A percentile compares a stretch with the other conserved stretches of the same genome.
Conservation (phyloP, 495 filamentous ascomycete genomes). For the Penicillium odoratum region DNA sequence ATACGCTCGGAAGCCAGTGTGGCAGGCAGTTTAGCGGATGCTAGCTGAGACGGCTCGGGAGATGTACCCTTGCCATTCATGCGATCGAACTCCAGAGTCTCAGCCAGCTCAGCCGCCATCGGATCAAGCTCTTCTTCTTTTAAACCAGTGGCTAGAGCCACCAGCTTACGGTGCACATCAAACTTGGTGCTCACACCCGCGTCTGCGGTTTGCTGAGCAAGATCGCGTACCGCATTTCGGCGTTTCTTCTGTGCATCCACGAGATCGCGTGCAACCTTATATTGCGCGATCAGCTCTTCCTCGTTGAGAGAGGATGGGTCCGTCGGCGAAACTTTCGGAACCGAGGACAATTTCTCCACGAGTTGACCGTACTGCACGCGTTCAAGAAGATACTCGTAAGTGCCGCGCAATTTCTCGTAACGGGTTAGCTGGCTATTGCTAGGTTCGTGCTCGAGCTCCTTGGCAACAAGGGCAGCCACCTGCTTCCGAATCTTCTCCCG, state of each 20-base stretch:
- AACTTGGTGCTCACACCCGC: constrained; percentile 53
- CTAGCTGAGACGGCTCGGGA: constrained; percentile 30
- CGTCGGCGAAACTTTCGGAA: constrained; percentile 9
- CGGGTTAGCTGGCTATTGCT: constrained; percentile 32
- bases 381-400: constrained; percentile 47
- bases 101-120: constrained; percentile 48
- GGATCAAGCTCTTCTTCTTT: constrained; percentile 52
- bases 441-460: constrained; percentile 33
- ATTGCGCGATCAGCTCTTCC: constrained; percentile 31
- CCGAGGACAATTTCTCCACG: constrained; percentile 21
- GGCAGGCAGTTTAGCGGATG: constrained; percentile 24
- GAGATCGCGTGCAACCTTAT: constrained; percentile 39
- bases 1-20: constrained; percentile 31
- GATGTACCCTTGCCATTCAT: constrained; percentile 41
- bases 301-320: constrained; percentile 23
- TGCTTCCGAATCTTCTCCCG: constrained; percentile 44
- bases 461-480: constrained; percentile 28
- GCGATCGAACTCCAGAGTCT: constrained; percentile 49
- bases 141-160: constrained; percentile 50
- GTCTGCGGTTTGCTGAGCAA: constrained; percentile 49
- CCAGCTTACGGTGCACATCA: constrained; percentile 53
- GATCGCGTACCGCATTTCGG: constrained; percentile 41
- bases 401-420: constrained; percentile 37
- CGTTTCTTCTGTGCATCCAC: constrained; percentile 42
- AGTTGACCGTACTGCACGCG: constrained; percentile 36